phyloP scores from a whole-genome alignment of 768 basidiomycete species.

The Collybia mongolica region DNA sequence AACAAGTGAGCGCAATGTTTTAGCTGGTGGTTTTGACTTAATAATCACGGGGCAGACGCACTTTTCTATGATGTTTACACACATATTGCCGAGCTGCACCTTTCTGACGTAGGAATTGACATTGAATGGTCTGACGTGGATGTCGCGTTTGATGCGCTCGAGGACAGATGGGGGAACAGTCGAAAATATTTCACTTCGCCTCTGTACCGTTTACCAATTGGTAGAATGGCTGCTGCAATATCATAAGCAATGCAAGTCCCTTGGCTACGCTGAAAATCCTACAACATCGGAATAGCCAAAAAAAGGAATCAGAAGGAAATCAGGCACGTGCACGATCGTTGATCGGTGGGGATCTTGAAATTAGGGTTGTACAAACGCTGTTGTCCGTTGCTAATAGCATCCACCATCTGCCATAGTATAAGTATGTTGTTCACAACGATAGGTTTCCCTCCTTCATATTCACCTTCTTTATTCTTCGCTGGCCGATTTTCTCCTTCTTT shows the following conservation, averaged over 20 bases:
- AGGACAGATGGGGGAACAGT: constrained; percentile 74
- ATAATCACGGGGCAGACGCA: constrained; percentile 51
- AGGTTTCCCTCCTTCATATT: too few species aligned
- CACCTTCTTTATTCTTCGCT: too few species aligned
- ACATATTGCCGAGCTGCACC: constrained; percentile 78
- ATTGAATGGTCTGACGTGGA: constrained; percentile 84
- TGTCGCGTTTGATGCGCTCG: constrained; percentile 45
- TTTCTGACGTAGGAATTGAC: constrained; percentile 77
- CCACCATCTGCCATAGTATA: too few species aligned
- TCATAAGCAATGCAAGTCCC: neutral
- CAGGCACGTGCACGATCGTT: too few species aligned
- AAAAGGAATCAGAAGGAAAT: too few species aligned
- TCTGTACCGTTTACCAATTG: constrained; percentile 69
- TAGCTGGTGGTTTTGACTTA: constrained; percentile 3
- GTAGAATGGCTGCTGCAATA: constrained; percentile 23
- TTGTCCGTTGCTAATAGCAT: too few species aligned
- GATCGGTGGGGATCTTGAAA: too few species aligned
- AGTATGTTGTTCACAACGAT: too few species aligned
- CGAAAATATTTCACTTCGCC: constrained; percentile 77
- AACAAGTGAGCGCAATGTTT: constrained; percentile 61
- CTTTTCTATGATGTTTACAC: constrained; percentile 93
- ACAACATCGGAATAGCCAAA: too few species aligned
- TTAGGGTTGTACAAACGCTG: too few species aligned
- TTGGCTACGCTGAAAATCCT: neutral
- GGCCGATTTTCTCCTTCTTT: too few species aligned